phyloP scores from a whole-genome alignment of 345 rosid species.

The Pistacia atlantica region DNA sequence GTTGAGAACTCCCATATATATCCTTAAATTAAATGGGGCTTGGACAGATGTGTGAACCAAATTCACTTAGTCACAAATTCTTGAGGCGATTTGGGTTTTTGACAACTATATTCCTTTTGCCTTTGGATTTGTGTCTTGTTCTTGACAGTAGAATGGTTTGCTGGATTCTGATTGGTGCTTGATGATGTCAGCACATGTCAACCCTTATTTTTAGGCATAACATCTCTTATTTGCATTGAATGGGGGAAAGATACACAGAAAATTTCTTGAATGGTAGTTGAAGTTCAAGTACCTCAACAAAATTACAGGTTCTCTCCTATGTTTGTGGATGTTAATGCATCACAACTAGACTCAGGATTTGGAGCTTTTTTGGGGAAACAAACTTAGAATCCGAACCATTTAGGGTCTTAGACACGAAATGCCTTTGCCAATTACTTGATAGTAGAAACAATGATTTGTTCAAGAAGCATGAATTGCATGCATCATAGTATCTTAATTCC shows the following conservation, averaged over 20 bases:
- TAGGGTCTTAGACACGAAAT: background rate
- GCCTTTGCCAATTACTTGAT: background rate
- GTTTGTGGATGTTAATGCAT: constrained; percentile 1
- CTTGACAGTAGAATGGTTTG: too few species aligned
- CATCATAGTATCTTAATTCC: too few species aligned
- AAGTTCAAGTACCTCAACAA: background rate
- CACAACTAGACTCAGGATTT: background rate
- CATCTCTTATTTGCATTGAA: background rate
- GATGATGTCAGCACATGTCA: too few species aligned
- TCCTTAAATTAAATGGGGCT: too few species aligned
- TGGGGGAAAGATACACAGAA: background rate
- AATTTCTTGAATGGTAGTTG: background rate
- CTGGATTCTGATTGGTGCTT: too few species aligned
- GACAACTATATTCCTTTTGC: too few species aligned
- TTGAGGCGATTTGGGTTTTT: too few species aligned
- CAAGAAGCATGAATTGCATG: background rate
- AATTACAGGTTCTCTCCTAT: background rate
- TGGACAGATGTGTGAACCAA: too few species aligned
- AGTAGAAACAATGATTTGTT: background rate
- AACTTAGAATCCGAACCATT: background rate
- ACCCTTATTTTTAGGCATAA: too few species aligned
- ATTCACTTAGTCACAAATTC: too few species aligned
- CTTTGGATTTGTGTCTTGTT: too few species aligned
- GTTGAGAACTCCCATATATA: too few species aligned
- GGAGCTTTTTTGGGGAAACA: background rate